These are phyloP conservation scores for Backusella luteola DNA, from an alignment of 192 early-diverging fungal genomes.

Conservation along the genomic window DNA sequence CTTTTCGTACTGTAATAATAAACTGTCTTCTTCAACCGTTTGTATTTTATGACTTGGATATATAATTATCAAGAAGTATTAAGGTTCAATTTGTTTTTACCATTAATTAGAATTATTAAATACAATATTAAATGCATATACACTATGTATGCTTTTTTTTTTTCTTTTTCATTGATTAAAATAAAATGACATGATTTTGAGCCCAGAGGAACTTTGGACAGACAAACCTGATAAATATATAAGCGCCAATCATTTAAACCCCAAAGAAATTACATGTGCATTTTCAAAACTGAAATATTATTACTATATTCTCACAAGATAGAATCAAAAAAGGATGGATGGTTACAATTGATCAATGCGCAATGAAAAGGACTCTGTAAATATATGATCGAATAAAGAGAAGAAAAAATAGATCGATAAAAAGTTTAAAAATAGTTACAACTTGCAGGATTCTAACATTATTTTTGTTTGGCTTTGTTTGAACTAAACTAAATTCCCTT, in stretches of 20 bases:
- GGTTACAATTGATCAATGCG: neutral
- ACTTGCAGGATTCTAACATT: neutral
- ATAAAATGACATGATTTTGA: neutral
- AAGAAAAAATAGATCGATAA: neutral
- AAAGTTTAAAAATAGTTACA: neutral
- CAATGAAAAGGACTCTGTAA: neutral
- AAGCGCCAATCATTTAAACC: neutral
- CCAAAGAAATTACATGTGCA: neutral
- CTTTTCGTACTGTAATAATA: neutral
- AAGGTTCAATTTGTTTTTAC: neutral
- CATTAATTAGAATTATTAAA: neutral
- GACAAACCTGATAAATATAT: neutral
- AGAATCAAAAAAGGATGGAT: neutral
- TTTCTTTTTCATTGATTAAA: neutral
- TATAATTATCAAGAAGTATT: neutral
- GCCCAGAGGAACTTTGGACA: neutral
- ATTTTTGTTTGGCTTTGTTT: neutral
- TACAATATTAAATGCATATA: neutral
- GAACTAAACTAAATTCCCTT: neutral
- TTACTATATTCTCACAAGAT: too few species aligned
- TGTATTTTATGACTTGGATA: neutral
- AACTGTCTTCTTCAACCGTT: neutral
- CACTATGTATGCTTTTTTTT: too few species aligned
- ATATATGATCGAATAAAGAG: neutral
- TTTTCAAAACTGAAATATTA: neutral